phyloP scores from a whole-genome alignment of 371 early-diverging fungal species.

The Syncephalastrum contaminatum region DNA sequence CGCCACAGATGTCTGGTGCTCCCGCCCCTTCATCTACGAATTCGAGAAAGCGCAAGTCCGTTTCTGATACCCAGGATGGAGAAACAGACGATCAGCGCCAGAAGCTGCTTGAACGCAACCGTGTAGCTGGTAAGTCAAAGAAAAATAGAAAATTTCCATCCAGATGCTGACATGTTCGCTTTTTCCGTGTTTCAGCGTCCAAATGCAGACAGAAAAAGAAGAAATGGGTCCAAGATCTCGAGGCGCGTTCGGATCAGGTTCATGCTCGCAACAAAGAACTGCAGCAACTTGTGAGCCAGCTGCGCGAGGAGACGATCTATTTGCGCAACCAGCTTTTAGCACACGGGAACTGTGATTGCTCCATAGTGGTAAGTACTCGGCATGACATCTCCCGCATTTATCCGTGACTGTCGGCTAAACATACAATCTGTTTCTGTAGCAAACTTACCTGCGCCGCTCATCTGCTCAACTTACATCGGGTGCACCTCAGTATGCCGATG shows the following conservation, averaged over 20 bases:
- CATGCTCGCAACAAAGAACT: constrained; percentile 58
- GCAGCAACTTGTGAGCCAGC: constrained; percentile 42
- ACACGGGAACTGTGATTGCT: constrained; percentile 59
- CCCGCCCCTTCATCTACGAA: too few species aligned
- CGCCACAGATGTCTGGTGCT: too few species aligned
- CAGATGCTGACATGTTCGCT: not conserved
- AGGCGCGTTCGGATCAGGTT: constrained; percentile 53
- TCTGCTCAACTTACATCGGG: constrained; percentile 11
- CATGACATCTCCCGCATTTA: too few species aligned
- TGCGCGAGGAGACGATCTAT: constrained; percentile 68
- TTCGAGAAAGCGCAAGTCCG: too few species aligned
- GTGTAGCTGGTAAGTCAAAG: constrained; percentile 53
- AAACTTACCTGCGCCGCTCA: constrained; percentile 14
- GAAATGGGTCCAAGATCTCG: constrained; percentile 69
- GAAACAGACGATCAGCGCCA: constrained; percentile 13
- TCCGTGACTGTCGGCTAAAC: too few species aligned
- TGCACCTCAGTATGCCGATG: not conserved
- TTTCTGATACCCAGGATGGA: too few species aligned
- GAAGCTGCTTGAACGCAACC: constrained; percentile 64
- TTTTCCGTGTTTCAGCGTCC: constrained; percentile 41
- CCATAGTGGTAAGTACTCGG: constrained; percentile 30
- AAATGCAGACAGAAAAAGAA: constrained; percentile 84
- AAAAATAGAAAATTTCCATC: not conserved
- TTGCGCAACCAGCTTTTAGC: constrained; percentile 64
- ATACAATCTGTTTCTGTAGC: not conserved